Evolutionary conservation across 2,329 filamentous ascomycete genomes (phyloP).

Genomic region (Aspergillus arachidicola): DNA sequence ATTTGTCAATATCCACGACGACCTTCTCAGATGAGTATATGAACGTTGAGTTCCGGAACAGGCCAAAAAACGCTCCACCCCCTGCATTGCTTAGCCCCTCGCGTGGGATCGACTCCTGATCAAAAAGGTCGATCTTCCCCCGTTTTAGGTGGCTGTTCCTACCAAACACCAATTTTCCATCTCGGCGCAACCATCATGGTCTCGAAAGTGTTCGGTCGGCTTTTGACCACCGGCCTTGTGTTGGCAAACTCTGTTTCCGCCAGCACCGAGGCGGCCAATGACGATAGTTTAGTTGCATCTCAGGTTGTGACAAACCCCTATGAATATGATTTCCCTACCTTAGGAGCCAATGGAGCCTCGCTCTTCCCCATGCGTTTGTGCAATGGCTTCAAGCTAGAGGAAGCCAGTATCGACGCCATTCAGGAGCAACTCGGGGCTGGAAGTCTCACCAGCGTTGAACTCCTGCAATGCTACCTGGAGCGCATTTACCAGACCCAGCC

Average conservation of each 20-base stretch:
- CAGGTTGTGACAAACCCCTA: slow-evolving; percentile 37
- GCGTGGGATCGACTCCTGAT: slow-evolving; percentile 13
- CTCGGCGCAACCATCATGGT: slow-evolving; percentile 11
- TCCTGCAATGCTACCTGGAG: slow-evolving; percentile 65
- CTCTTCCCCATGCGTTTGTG: slow-evolving; percentile 67
- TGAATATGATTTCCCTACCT: slow-evolving; percentile 41
- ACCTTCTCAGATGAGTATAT: background rate
- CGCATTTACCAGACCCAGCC: slow-evolving; percentile 64
- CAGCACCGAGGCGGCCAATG: background rate
- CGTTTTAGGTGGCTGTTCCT: background rate
- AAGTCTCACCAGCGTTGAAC: slow-evolving; percentile 59
- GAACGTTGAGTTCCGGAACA: background rate
- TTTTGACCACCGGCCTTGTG: slow-evolving; percentile 23
- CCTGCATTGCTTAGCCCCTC: background rate
- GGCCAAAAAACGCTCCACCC: background rate
- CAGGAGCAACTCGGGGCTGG: slow-evolving; percentile 60
- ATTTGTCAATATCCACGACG: background rate
- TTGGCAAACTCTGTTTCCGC: slow-evolving; percentile 22
- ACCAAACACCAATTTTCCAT: background rate
- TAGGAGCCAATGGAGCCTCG: slow-evolving; percentile 34
- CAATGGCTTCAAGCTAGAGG: slow-evolving; percentile 63
- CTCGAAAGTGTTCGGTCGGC: slow-evolving; percentile 17
- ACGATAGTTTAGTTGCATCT: slow-evolving; percentile 32
- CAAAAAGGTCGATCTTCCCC: slow-evolving; percentile 6
- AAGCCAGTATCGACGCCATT: slow-evolving; percentile 70